These are phyloP conservation scores for Beauveria brongniartii DNA, from an alignment of 2,329 filamentous ascomycete species.

Conservation along the genomic window DNA sequence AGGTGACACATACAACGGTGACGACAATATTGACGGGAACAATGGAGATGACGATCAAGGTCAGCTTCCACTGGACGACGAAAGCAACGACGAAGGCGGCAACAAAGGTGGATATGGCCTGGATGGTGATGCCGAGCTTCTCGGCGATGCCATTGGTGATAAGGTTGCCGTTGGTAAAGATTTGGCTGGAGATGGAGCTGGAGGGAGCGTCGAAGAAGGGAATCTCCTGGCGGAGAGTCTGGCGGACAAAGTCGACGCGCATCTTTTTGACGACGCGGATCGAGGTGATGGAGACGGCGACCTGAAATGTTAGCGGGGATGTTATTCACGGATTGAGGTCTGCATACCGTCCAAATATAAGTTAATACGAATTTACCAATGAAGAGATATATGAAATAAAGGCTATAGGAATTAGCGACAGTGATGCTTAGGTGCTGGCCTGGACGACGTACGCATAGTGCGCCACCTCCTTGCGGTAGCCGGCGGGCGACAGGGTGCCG, in stretches of 20 bases:
- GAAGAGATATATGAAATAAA: constrained; percentile 53
- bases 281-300: constrained; percentile 29
- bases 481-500: constrained; percentile 30
- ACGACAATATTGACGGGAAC: constrained; percentile 36
- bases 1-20: constrained; percentile 27
- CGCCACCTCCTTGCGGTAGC: constrained; percentile 43
- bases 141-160: constrained; percentile 38
- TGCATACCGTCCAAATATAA: constrained; percentile 45
- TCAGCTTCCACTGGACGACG: constrained; percentile 33
- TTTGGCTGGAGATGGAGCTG: constrained; percentile 36
- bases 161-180: constrained; percentile 40
- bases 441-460: constrained; percentile 29
- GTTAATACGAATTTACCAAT: constrained; percentile 44
- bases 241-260: constrained; percentile 30
- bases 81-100: constrained; percentile 33
- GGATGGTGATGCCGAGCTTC: constrained; percentile 34
- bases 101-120: constrained; percentile 31
- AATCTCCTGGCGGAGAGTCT: constrained; percentile 41
- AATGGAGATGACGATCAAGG: constrained; percentile 36
- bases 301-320: constrained; percentile 14
- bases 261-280: constrained; percentile 29
- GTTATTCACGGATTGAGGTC: neutral
- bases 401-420: constrained; percentile 21
- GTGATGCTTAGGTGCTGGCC: neutral
- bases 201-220: constrained; percentile 43